phyloP scores from a whole-genome alignment of 768 basidiomycete genomes.

The Tylopilus rubrobrunneus region DNA sequence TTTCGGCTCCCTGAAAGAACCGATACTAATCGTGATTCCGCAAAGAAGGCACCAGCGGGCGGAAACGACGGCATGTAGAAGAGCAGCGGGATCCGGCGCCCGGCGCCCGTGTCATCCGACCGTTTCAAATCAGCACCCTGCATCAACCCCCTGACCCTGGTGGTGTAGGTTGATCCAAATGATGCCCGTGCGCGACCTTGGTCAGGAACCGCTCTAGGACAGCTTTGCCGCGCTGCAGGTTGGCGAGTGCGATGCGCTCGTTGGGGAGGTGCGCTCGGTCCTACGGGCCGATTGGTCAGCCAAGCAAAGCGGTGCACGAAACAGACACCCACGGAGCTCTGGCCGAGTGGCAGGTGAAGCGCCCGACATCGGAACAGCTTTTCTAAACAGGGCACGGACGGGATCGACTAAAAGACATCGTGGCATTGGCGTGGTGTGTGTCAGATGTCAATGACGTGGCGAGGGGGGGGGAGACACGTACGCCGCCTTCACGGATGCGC shows the following conservation, averaged over 20 bases:
- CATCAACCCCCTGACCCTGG: neutral
- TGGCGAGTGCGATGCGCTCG: slow-evolving; percentile 83
- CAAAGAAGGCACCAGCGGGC: neutral
- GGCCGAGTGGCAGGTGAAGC: slow-evolving; percentile 92
- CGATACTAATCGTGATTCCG: too few relatives aligned
- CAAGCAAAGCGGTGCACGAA: neutral
- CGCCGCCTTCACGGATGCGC: slow-evolving; percentile 90
- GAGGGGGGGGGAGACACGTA: slow-evolving; percentile 34
- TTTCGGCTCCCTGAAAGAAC: too few relatives aligned
- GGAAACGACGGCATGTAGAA: too few relatives aligned
- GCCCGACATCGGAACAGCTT: slow-evolving; percentile 87
- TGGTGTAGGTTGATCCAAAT: neutral
- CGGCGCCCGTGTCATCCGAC: neutral
- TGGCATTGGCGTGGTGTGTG: neutral
- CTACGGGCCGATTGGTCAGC: slow-evolving; percentile 33
- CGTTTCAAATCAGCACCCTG: neutral
- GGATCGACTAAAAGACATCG: slow-evolving; percentile 64
- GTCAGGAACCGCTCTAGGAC: slow-evolving; percentile 73
- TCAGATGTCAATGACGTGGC: neutral
- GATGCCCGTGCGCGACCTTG: slow-evolving; percentile 40
- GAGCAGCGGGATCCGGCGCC: too few relatives aligned
- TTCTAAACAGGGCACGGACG: slow-evolving; percentile 90
- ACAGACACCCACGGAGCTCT: slow-evolving; percentile 63
- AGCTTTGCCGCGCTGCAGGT: slow-evolving; percentile 72
- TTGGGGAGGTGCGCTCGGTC: slow-evolving; percentile 93